Evolutionary conservation across 441 rosid genomes (phyloP).

Genomic region (Capsella rubella): DNA sequence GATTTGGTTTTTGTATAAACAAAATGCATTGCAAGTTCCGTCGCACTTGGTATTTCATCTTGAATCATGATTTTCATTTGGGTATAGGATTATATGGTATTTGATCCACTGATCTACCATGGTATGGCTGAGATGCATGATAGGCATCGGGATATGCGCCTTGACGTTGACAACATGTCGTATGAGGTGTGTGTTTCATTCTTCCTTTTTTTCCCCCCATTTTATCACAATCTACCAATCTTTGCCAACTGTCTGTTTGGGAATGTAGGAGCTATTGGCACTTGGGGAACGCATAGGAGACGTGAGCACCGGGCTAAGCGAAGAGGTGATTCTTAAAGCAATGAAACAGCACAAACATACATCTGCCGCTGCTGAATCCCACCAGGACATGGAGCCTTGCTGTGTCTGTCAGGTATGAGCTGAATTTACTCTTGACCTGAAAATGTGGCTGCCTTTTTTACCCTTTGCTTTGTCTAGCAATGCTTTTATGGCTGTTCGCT

Average conservation of each 20-base stretch:
- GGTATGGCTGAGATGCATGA: conserved; percentile 81
- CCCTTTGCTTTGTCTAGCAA: conserved; percentile 2
- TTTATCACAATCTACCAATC: not conserved
- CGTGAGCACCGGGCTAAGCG: conserved; percentile 77
- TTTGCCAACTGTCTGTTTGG: conserved; percentile 14
- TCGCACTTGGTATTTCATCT: not conserved
- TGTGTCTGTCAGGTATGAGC: conserved; percentile 82
- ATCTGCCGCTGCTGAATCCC: conserved; percentile 39
- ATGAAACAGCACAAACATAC: conserved; percentile 60
- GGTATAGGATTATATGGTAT: conserved; percentile 75
- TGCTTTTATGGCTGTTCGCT: not conserved
- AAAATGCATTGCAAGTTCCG: conserved; percentile 1
- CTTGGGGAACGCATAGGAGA: conserved; percentile 89
- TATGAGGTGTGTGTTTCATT: conserved; percentile 64
- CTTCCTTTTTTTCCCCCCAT: not conserved
- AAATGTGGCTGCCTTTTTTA: not conserved
- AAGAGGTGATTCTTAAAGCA: conserved; percentile 64
- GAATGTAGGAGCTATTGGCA: conserved; percentile 78
- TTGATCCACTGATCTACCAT: conserved; percentile 68
- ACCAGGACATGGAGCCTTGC: conserved; percentile 73
- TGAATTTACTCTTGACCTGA: conserved; percentile 7
- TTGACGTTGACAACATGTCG: conserved; percentile 92
- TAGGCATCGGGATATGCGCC: conserved; percentile 90
- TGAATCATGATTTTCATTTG: conserved; percentile 13
- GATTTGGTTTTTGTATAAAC: conserved; percentile 10